phyloP scores from a whole-genome alignment of 1,284 basidiomycete genomes.

The Cerioporus squamosus region DNA sequence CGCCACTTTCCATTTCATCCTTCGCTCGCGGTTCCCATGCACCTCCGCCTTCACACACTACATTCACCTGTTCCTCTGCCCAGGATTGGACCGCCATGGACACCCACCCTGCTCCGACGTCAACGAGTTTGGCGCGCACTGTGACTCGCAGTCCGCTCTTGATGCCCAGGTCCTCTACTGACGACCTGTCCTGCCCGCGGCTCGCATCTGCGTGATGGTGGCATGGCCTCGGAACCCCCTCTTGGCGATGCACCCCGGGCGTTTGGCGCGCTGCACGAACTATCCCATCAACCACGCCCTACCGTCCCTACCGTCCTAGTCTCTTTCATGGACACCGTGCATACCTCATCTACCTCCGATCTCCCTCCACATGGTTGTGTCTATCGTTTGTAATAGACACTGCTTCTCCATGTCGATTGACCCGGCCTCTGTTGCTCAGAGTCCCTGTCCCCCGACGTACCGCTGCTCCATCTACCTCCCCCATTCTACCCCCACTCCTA shows the following conservation, averaged over 20 bases:
- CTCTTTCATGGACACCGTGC: not conserved
- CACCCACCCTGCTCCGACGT: not conserved
- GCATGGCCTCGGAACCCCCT: too few relatives aligned
- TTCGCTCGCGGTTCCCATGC: not conserved
- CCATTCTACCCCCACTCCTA: not conserved
- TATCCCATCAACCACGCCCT: not conserved
- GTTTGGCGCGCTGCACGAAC: too few relatives aligned
- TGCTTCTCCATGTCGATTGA: not conserved
- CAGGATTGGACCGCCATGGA: not conserved
- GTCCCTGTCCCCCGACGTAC: not conserved
- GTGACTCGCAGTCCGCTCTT: too few relatives aligned
- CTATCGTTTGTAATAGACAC: not conserved
- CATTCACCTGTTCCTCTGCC: not conserved
- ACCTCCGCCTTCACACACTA: not conserved
- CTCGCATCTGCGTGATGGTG: too few relatives aligned
- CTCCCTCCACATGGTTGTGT: not conserved
- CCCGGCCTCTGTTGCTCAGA: not conserved
- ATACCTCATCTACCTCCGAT: not conserved
- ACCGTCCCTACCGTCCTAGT: too few relatives aligned
- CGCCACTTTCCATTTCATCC: not conserved
- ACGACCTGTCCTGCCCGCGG: too few relatives aligned
- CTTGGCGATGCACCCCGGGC: too few relatives aligned
- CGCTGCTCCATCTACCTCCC: not conserved
- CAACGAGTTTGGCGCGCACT: not conserved
- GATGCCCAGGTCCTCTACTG: too few relatives aligned